Base-by-base conservation (phyloP, 768 basidiomycete genomes). In the Leccinum fibrillosum region DNA sequence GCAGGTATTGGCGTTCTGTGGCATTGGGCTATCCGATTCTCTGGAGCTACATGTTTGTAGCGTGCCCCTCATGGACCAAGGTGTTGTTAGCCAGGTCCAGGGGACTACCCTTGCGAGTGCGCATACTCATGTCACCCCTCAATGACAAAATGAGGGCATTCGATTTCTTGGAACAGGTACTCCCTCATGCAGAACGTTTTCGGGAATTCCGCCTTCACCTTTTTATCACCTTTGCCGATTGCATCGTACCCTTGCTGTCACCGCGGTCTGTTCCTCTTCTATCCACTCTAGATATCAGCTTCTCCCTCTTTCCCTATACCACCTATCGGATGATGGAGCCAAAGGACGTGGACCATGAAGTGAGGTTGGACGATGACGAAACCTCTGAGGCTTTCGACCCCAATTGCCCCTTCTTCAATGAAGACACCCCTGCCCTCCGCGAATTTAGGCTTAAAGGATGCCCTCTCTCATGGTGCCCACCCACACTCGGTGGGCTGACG, bases 31-130 rank as follows among this genome's bases (percentile, higher is more conserved):
- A 13, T 32, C 53, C 53, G 15, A 32, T 17, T 5, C 53, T 56
- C 28, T 56, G 55, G 55, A 23, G 28, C 26, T 50, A 55, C 28
- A n/a, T 56, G 55, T 56, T 55, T 25, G 17, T 56, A 23, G 52
- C 12, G 15, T 39, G 19, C 10, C 35, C 37, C 15, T 7, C 19
- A 1, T 54, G 55, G 55, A 56, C 55, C 4, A 35, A 55, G 0
- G 37, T 1, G 23, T n/a, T 5, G 35, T 28, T 56, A 19, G n/a
- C 17, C 28, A 53, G 52, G n/a, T 55, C 55, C 32, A 34, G 53
- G 25, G 17, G 13, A 19, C 17, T 54, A 34, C 51, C 54, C 23
- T 34, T 54, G 32, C 25, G 32, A 23, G 32, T 55, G n/a, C 21
- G 17, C 50, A 23, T 54, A 25, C 3, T 19, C 54, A 25, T 53